These are phyloP conservation scores for Monosporozyma servazzii DNA, from an alignment of 805 yeast genomes.

Conservation along the genomic window DNA sequence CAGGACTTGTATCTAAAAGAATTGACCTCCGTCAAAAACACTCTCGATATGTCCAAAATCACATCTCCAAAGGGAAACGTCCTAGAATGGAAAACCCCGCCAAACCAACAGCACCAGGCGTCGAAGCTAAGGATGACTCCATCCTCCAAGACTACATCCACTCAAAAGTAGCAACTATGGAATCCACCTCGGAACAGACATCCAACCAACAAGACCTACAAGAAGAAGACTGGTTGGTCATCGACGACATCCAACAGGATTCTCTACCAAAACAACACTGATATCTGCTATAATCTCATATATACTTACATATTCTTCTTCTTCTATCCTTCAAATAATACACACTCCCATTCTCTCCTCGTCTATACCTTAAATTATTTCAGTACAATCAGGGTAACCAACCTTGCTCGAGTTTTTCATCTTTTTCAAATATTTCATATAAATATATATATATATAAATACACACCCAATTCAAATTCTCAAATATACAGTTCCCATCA, in stretches of 20 bases:
- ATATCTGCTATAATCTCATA: background rate
- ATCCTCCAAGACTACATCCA: constrained; percentile 45
- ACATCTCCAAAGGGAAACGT: constrained; percentile 36
- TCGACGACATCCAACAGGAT: constrained; percentile 57
- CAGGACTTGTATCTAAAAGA: constrained; percentile 82
- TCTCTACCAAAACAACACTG: background rate
- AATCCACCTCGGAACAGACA: background rate
- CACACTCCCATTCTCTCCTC: background rate
- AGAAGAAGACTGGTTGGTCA: constrained; percentile 69
- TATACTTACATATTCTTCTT: background rate
- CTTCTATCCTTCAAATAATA: too few relatives aligned
- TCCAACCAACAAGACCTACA: constrained; percentile 15
- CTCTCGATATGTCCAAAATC: constrained; percentile 41
- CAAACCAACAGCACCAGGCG: constrained; percentile 65
- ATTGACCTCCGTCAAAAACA: constrained; percentile 65
- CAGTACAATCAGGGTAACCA: too few relatives aligned
- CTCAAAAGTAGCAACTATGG: background rate
- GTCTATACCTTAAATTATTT: background rate
- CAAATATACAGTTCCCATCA: too few relatives aligned
- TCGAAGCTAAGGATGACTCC: constrained; percentile 58
- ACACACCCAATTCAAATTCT: background rate
- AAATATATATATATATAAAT: constrained; percentile 1
- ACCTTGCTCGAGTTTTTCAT: too few relatives aligned
- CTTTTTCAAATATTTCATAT: background rate
- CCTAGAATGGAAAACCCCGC: constrained; percentile 77